Base-by-base conservation (phyloP, 345 rosid genomes). In the Populus pruinosa region DNA sequence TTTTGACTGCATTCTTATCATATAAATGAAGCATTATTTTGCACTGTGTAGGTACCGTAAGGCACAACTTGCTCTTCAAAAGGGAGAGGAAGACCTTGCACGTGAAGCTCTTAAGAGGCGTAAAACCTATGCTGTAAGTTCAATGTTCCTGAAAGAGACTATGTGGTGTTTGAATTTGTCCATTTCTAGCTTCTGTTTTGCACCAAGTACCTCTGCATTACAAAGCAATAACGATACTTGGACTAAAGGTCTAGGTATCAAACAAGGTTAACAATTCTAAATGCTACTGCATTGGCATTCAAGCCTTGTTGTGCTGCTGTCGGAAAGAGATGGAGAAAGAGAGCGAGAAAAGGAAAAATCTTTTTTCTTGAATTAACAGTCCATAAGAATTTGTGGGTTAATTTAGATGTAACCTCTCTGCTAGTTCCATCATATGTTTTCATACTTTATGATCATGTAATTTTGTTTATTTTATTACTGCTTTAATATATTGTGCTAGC, bases 71-170 rank as follows among this genome's bases (percentile, higher is more conserved):
- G 94, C 97, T 80, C 94, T 92, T 74, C 85, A 87, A 61, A 92
- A 86, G 82, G 97, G 97, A 67, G 91, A 92, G 55, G 97, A 92
- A 84, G 94, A 89, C 87, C 94, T 92, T 71, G 97, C 97, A 74
- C 93, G 97, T 62, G 97, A 90, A 84, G 94, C 94, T 56, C 91
- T 92, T 38, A 92, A 92, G 85, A 87, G 97, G 78, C 92, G 97
- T 27, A 92, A 92, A 82, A 86, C 94, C 63, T 87, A 76, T 88
- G 86, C 91, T 36, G 97, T 92, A 85, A 88, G 94, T 71, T 64
- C 38, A 7, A 33, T 77, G 31, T 69, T 59, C 16, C n/a, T 38
- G 13, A 71, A 67, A 38, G 18, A 67, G 64, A 74, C 29, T 36
- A 47, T 56, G 20, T 53, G 64, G 29, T 23, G 64, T 4, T 1